Base-by-base conservation (phyloP, 2,329 filamentous ascomycete genomes). In the Aureobasidium sp. region DNA sequence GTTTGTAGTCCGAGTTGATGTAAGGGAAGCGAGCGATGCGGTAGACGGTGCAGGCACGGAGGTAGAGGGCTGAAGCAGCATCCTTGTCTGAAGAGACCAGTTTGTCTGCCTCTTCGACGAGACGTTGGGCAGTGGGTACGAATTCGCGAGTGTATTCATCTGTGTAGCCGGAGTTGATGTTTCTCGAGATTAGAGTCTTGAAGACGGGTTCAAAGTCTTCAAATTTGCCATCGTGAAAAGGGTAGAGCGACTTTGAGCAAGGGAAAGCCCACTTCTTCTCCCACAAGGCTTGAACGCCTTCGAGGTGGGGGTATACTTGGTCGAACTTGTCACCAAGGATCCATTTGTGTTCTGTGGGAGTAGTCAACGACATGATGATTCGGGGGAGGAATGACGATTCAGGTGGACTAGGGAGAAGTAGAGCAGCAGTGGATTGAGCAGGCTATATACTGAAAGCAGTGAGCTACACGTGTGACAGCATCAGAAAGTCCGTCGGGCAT, bases 221-320 rank as follows among this genome's bases (percentile, higher is more conserved):
- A 63, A 70, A 70, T 53, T 69, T 69, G 48, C 72, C 72, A 60
- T 74, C 72, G 62, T 72, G 70, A 64, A 74, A 73, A 29, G 66
- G 67, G 60, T 72, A 70, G 33, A 71, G 68, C 11, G 65, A 68
- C 15, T 50, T 70, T 66, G 58, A 62, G 63, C 67, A 70, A 12
- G 70, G 70, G 52, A 72, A 70, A 48, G 70, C 71, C 72, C 72
- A 74, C 60, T 74, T 75, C 62, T 70, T 71, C 57, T 68, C 66
- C 73, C 73, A 74, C 35, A 89, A 75, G 11, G 80, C 80, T 68
- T 81, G 77, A 66, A 87, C 85, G 27, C 81, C 81, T 37, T 79
- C 76, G 66, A 86, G 82, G 68, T 87, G 85, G 22, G 83, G 78
- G 49, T 79, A 77, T 49, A 76, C 70, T 35, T 76, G 74, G 61